Evolutionary conservation across 139 green algal species (phyloP).

Genomic region (Deuterostichococcus epilithicus): DNA sequence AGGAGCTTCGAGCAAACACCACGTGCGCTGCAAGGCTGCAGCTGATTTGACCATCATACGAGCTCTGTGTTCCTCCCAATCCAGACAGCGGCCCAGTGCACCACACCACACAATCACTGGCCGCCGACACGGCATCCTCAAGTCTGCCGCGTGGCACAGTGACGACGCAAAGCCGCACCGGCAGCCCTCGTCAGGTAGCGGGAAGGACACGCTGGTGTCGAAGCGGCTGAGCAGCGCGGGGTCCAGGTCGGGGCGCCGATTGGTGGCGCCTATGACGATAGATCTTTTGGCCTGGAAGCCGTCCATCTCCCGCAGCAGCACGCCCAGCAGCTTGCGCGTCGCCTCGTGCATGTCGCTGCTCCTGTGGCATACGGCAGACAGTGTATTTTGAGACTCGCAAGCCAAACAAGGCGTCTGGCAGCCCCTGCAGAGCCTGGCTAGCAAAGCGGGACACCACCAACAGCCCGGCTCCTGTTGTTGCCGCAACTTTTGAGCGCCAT

Average conservation of each 20-base stretch:
- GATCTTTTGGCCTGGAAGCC: slow-evolving; percentile 54
- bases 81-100: background rate
- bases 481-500: too few relatives aligned
- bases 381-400: background rate
- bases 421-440: too few relatives aligned
- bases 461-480: too few relatives aligned
- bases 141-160: background rate
- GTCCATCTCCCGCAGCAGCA: slow-evolving; percentile 87
- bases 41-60: background rate
- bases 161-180: slow-evolving; percentile 1
- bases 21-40: too few relatives aligned
- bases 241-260: slow-evolving; percentile 84
- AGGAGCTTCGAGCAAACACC: background rate
- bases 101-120: background rate
- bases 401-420: too few relatives aligned
- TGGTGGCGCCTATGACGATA: slow-evolving; percentile 88
- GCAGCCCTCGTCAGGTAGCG: slow-evolving; percentile 59
- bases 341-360: slow-evolving; percentile 81
- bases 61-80: background rate
- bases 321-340: slow-evolving; percentile 75
- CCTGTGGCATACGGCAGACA: background rate
- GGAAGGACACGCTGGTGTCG: slow-evolving; percentile 63
- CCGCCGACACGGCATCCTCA: background rate
- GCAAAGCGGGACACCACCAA: too few relatives aligned
- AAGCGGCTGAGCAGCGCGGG: slow-evolving; percentile 75